Evolutionary conservation across 345 rosid genomes (phyloP).

Genomic region (Eutrema yunnanense): DNA sequence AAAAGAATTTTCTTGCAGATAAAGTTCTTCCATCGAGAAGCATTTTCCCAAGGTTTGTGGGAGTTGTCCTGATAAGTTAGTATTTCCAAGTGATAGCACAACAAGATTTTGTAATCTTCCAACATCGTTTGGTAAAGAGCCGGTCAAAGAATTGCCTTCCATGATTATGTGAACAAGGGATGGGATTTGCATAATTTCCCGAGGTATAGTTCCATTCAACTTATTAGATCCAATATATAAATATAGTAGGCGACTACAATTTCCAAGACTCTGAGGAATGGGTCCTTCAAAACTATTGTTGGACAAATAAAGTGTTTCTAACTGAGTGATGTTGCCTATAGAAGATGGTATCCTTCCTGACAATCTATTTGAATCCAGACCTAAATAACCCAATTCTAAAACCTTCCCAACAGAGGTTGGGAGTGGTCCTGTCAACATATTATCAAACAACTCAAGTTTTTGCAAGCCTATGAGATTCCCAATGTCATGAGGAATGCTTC

Average conservation of each 20-base stretch:
- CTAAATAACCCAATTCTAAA: neutral
- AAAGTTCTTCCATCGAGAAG: conserved; percentile 1
- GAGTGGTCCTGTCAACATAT: neutral
- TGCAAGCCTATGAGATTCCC: neutral
- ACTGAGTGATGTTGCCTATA: conserved; percentile 9
- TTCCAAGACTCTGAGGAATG: conserved; percentile 7
- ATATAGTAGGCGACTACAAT: neutral
- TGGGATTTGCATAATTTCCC: neutral
- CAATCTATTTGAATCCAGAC: neutral
- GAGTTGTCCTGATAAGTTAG: neutral
- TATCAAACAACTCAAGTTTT: neutral
- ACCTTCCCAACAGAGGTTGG: conserved; percentile 10
- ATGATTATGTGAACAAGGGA: neutral
- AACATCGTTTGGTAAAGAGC: conserved; percentile 9
- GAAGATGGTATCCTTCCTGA: conserved; percentile 17
- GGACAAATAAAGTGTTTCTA: neutral
- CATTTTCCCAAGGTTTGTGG: conserved; percentile 5
- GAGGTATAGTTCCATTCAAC: conserved; percentile 10
- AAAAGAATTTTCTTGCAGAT: conserved; percentile 11
- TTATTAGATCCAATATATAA: neutral
- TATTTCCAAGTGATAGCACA: neutral
- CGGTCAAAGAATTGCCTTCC: neutral
- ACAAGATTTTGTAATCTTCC: neutral
- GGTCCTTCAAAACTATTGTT: conserved; percentile 11
- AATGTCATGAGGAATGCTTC: conserved; percentile 9